Percentiles rank a stretch among this genome's conserved stretches.
phyloP scores from a whole-genome alignment of 768 basidiomycete genomes.

The Rhizopogon vulgaris region DNA sequence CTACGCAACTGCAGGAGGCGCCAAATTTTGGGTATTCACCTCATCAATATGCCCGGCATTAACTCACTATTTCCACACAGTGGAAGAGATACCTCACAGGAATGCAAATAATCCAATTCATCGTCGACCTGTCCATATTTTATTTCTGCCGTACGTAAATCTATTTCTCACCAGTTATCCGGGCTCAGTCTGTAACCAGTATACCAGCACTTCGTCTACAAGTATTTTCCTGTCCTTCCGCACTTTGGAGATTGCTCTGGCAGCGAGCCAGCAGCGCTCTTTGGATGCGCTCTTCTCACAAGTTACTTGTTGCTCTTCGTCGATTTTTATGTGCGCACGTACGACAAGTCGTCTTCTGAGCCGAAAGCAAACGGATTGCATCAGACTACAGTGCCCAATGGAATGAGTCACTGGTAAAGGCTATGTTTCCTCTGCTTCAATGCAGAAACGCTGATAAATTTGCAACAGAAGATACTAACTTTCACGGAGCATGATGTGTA shows the following conservation, averaged over 20 bases:
- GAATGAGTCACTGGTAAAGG: not conserved
- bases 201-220: constrained; percentile 22
- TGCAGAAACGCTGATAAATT: not conserved
- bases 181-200: constrained; percentile 3
- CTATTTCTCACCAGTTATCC: not conserved
- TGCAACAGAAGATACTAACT: not conserved
- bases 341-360: not conserved
- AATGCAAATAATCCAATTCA: constrained; percentile 22
- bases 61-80: constrained; percentile 2
- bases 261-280: constrained; percentile 12
- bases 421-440: not conserved
- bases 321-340: constrained; percentile 20
- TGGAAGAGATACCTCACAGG: constrained; percentile 23
- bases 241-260: constrained; percentile 22
- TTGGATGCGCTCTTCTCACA: constrained; percentile 10
- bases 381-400: not conserved
- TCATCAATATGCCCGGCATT: not conserved
- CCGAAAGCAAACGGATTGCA: not conserved
- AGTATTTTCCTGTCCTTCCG: constrained; percentile 17
- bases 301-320: constrained; percentile 19
- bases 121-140: constrained; percentile 16
- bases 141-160: constrained; percentile 17
- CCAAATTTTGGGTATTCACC: constrained; percentile 17
- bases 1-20: constrained; percentile 79
- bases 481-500: not conserved